These are phyloP conservation scores for Neopestalotiopsis sp. DNA, from an alignment of 2,329 filamentous ascomycete species.

Conservation along the genomic window DNA sequence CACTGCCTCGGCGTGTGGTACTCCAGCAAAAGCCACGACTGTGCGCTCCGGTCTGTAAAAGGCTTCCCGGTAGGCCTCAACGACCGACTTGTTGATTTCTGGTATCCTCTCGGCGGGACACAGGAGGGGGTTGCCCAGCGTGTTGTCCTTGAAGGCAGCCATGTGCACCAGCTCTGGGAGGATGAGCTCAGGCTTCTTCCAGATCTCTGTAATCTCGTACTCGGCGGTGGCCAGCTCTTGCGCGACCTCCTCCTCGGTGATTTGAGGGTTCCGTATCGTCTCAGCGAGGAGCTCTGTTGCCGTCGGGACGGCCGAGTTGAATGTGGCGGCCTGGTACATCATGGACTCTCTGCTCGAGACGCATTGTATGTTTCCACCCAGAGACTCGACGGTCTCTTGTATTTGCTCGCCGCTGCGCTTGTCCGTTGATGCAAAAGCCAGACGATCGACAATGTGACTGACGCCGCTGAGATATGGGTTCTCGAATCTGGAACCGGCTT, in stretches of 20 bases:
- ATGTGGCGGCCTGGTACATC: conserved; percentile 99
- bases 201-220: conserved; percentile 97
- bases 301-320: conserved; percentile 87
- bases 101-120: conserved; percentile 85
- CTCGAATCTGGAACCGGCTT: conserved; percentile 94
- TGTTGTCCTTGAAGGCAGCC: conserved; percentile 95
- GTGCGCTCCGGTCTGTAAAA: conserved; percentile 92
- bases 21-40: conserved; percentile 93
- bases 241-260: conserved; percentile 85
- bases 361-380: conserved; percentile 97
- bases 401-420: conserved; percentile 78
- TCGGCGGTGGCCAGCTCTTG: conserved; percentile 89
- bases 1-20: conserved; percentile 81
- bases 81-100: conserved; percentile 73
- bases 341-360: conserved; percentile 92
- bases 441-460: conserved; percentile 92
- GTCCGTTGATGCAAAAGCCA: conserved; percentile 91
- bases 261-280: conserved; percentile 84
- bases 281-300: conserved; percentile 88
- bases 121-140: conserved; percentile 88
- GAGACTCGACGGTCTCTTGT: conserved; percentile 82
- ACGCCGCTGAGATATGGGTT: conserved; percentile 83
- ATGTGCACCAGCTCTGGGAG: conserved; percentile 94
- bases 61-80: conserved; percentile 77
- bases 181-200: conserved; percentile 96